These are phyloP conservation scores for Pythium brassicae DNA, from an alignment of 352 stramenopile genomes.

Conservation along the genomic window DNA sequence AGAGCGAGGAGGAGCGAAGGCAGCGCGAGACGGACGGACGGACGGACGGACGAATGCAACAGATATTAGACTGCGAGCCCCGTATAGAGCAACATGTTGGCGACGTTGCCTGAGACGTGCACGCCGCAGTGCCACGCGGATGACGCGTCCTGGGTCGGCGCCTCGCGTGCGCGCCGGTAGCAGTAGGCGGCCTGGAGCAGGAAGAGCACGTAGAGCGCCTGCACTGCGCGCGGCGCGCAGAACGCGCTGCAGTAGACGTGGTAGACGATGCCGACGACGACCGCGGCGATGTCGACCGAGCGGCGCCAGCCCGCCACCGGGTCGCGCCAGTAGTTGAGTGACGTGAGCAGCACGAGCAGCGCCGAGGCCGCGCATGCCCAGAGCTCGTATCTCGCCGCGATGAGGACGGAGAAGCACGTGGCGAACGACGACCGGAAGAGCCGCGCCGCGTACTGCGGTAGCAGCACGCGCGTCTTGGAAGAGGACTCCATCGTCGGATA, in stretches of 20 bases:
- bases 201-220: conserved; percentile 58
- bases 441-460: conserved; percentile 56
- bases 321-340: conserved; percentile 83
- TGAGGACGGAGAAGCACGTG: conserved; percentile 56
- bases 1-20: not conserved
- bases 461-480: conserved; percentile 37
- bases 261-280: conserved; percentile 52
- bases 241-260: conserved; percentile 60
- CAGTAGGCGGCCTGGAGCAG: conserved; percentile 68
- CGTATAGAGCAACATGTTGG: conserved; percentile 74
- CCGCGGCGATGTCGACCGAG: conserved; percentile 60
- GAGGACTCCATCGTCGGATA: not conserved
- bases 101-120: conserved; percentile 71
- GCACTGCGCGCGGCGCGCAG: conserved; percentile 48
- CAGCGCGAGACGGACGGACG: not conserved
- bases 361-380: conserved; percentile 61
- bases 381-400: conserved; percentile 46
- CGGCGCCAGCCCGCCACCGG: conserved; percentile 72
- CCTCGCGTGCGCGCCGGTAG: conserved; percentile 61
- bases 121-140: conserved; percentile 78
- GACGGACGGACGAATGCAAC: not conserved
- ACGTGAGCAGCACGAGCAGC: conserved; percentile 73
- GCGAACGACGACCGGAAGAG: conserved; percentile 74
- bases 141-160: conserved; percentile 56
- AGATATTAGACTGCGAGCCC: conserved; percentile 38